A percentile compares a stretch with the other conserved stretches of the same genome.
These are phyloP conservation scores for Stephania yunnanensis DNA, from an alignment of 164 flowering plant species.

Conservation along the genomic window DNA sequence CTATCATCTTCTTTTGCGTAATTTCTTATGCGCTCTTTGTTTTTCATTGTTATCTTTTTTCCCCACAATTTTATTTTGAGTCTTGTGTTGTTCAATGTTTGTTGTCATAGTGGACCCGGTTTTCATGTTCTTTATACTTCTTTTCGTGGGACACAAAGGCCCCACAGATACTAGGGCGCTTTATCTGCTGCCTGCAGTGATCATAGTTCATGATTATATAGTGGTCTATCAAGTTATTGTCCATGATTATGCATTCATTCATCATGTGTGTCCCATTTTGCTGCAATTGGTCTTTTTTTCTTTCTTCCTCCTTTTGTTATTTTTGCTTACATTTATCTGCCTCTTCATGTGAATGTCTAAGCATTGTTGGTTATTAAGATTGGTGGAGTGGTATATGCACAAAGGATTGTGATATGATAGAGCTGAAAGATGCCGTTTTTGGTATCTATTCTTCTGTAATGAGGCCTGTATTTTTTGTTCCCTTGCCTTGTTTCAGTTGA, in stretches of 20 bases:
- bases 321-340: neutral
- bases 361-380: neutral
- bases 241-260: constrained; percentile 8
- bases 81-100: constrained; percentile 2
- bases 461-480: constrained; percentile 8
- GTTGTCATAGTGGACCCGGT: constrained; percentile 4
- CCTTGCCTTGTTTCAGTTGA: constrained; percentile 21
- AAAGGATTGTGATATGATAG: neutral
- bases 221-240: neutral
- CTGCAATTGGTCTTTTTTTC: constrained; percentile 10
- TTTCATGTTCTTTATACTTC: neutral
- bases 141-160: constrained; percentile 1
- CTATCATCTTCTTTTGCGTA: neutral
- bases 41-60: neutral
- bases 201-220: constrained; percentile 7
- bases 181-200: neutral
- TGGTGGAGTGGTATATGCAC: constrained; percentile 1
- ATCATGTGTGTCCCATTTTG: constrained; percentile 20
- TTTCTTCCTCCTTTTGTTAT: neutral
- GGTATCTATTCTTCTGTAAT: constrained; percentile 1
- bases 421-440: neutral
- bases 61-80: constrained; percentile 10
- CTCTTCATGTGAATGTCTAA: neutral
- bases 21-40: neutral
- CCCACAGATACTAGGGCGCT: constrained; percentile 6